Conservation (phyloP, 75 land plant genomes). For the Cunninghamia lanceolata region DNA sequence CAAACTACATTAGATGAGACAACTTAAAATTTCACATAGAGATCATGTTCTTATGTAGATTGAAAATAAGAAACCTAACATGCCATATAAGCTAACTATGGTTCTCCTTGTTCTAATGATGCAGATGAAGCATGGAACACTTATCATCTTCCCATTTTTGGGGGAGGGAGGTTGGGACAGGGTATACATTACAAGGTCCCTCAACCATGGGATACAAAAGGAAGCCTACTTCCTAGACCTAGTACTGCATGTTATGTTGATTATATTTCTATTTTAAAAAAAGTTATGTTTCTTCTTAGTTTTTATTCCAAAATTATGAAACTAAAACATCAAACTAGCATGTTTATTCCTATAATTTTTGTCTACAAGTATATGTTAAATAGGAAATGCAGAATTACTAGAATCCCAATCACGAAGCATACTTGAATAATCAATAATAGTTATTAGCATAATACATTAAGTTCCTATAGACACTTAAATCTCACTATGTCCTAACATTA, state of each 20-base stretch:
- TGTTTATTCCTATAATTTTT: too few relatives aligned
- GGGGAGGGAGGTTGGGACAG: neutral
- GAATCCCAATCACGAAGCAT: neutral
- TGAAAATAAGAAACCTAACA: neutral
- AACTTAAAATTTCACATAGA: neutral
- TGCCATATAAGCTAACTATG: neutral
- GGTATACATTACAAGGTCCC: too few relatives aligned
- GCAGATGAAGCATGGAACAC: neutral
- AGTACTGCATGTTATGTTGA: too few relatives aligned
- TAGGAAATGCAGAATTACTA: neutral
- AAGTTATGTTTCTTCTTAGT: too few relatives aligned
- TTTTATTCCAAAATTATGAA: too few relatives aligned
- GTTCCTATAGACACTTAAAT: too few relatives aligned
- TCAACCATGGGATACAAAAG: too few relatives aligned
- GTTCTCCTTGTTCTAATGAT: too few relatives aligned
- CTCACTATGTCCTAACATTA: too few relatives aligned
- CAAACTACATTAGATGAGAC: neutral
- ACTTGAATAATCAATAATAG: neutral
- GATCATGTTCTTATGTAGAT: neutral
- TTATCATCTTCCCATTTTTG: neutral
- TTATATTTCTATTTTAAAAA: too few relatives aligned
- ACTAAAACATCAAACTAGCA: too few relatives aligned
- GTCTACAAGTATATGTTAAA: neutral
- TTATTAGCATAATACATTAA: neutral
- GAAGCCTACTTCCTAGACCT: too few relatives aligned